These are phyloP conservation scores for Vanrija sp. DNA, from an alignment of 1,284 basidiomycete species.

Conservation along the genomic window DNA sequence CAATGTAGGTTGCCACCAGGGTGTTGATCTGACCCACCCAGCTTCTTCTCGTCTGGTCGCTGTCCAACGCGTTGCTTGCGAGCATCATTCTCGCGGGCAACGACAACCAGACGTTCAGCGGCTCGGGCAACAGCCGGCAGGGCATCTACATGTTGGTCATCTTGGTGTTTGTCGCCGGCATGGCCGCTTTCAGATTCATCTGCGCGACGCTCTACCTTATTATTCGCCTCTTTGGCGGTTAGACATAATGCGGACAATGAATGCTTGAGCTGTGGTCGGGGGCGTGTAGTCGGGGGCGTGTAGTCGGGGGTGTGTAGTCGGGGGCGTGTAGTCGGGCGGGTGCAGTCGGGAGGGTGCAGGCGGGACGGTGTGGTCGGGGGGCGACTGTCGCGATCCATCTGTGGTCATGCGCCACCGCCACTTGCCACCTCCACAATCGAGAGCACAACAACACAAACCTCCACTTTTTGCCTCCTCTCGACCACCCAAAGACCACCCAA, in stretches of 20 bases:
- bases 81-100: conserved; percentile 79
- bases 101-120: conserved; percentile 62
- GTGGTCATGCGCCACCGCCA: too few relatives aligned
- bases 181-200: conserved; percentile 54
- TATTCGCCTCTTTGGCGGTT: conserved; percentile 60
- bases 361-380: too few relatives aligned
- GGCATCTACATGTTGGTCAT: conserved; percentile 49
- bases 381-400: too few relatives aligned
- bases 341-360: too few relatives aligned
- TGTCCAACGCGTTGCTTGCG: conserved; percentile 63
- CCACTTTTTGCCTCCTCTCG: too few relatives aligned
- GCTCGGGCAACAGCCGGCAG: conserved; percentile 52
- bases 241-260: conserved; percentile 20
- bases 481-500: too few relatives aligned
- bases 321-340: too few relatives aligned
- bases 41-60: conserved; percentile 43
- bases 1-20: conserved; percentile 56
- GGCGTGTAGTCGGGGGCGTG: too few relatives aligned
- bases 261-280: not conserved
- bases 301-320: too few relatives aligned
- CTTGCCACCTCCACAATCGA: too few relatives aligned
- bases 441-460: too few relatives aligned
- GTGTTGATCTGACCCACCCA: conserved; percentile 31
- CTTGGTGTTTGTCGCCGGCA: conserved; percentile 49
- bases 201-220: conserved; percentile 64